Evolutionary conservation across 2,329 filamentous ascomycete species (phyloP), one percentile per base, ranked within the genome.

Genomic region (Trichoderma sp.): DNA sequence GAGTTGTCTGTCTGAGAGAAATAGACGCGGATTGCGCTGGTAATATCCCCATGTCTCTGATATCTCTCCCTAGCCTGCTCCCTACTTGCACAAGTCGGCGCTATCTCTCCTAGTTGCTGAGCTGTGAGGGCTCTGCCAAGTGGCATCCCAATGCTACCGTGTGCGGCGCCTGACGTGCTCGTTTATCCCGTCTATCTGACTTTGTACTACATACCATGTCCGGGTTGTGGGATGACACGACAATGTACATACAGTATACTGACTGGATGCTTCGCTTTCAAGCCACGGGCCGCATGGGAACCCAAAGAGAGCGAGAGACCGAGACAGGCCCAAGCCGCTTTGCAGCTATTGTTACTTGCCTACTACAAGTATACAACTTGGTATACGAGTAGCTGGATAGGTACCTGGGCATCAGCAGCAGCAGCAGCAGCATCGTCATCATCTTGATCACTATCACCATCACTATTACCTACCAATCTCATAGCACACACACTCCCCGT

Each of bases 11-110:
- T 49, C 47, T 16, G 16, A 35, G 43, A 52, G 43, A 52, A 69
- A 64, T 69, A 69, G 60, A 69, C 68, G 68, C 68, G 68, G 55
- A 55, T 60, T 55, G 55, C 68, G 57, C 61, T 69, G 60, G 35
- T 60, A 58, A 43, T 60, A 33, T 52, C 31, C 61, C 53, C 61
- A 47, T 59, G 61, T 62, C 58, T 29, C 29, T 29, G 19, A 37
- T 56, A 21, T 49, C 47, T 37, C 24, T 63, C 47, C 47, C 60
- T 63, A 62, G 60, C 60, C 47, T 55, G 37, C 63, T 52, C 47
- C 33, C 55, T 62, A 62, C 60, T 47, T 62, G 43, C n/a, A 29
- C 24, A 19, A 43, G 40, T 8, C 19, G 11, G 27, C 58, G 16
- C 58, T 61, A 47, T 63, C 29, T 35, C 29, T 63, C 31, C 35